Evolutionary conservation across 805 yeast species (phyloP), one percentile per base, ranked within the genome.

Genomic region (Torulaspora delbrueckii): DNA sequence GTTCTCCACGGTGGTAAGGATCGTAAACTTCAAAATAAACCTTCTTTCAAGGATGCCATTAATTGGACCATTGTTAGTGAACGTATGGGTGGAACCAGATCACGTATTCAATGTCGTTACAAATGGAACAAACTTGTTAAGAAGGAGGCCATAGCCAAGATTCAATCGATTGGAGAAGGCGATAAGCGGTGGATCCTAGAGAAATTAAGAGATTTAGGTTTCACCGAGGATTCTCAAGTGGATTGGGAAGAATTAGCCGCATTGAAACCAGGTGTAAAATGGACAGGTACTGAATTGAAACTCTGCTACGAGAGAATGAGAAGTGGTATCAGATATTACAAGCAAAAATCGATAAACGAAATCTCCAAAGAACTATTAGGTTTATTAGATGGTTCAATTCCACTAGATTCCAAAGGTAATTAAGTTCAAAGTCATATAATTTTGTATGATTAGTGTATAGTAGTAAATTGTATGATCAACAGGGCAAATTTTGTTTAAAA

Each of bases 1-100:
- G 34, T 32, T 18, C 27, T 40, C 3, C 37, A 40, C 12, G 45
- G 54, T 37, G 55, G 54, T 16, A 50, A 51, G 32, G 58, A 55
- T 26, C 51, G 48, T 37, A 60, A 59, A 43, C 23, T 53, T 2
- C 46, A 46, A 42, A 47, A 59, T 32, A 55, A 54, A 49, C 54
- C 63, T 13, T 50, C 60, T 26, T 43, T 65, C 45, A 48, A 66
- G 34, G 73, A 77, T 2, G 67, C 73, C 2, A 80, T 90, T 45
- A 91, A 91, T 63, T 91, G 98, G 97, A 90, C 97, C 0, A 70
- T 81, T 4, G 95, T 91, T 3, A 82, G 91, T 58, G 98, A 91
- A 62, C 71, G 77, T 40, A 88, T 91, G 95, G 82, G 86, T 27
- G 96, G 96, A 2, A 72, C 79, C 1, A 76, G 98, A 51, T 85